Evolutionary conservation across 768 basidiomycete species (phyloP).

Genomic region (Holtermannia corniformis): DNA sequence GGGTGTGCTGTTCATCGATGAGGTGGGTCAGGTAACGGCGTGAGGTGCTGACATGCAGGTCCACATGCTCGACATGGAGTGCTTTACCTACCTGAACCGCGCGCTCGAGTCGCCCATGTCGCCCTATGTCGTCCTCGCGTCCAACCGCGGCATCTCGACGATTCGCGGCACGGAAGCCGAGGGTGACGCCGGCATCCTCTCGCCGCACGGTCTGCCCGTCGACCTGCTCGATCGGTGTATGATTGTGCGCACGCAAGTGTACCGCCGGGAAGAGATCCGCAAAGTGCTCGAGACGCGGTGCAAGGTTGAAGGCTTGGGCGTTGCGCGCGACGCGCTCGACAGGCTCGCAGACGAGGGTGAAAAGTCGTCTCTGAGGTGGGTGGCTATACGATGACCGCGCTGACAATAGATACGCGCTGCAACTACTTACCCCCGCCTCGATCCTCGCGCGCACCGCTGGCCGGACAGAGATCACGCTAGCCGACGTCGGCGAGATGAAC

Average conservation of each 20-base stretch:
- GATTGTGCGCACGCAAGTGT: conserved; percentile 85
- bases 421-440: conserved; percentile 79
- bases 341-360: conserved; percentile 72
- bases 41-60: conserved; percentile 59
- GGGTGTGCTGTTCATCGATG: conserved; percentile 96
- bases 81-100: conserved; percentile 95
- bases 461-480: conserved; percentile 66
- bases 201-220: conserved; percentile 87
- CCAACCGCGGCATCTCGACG: conserved; percentile 83
- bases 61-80: conserved; percentile 99
- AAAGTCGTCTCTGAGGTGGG: conserved; percentile 65
- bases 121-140: conserved; percentile 92
- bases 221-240: conserved; percentile 90
- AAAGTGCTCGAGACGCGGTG: conserved; percentile 80
- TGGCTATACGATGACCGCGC: too few species aligned
- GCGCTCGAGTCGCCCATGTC: conserved; percentile 93
- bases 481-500: conserved; percentile 88
- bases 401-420: conserved; percentile 89
- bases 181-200: conserved; percentile 57
- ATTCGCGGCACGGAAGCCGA: conserved; percentile 73
- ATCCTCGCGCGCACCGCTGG: conserved; percentile 73
- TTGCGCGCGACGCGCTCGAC: conserved; percentile 67
- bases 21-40: conserved; percentile 69
- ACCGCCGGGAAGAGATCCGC: conserved; percentile 71
- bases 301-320: conserved; percentile 71